Base-by-base conservation (phyloP, 163 green algal species). In the Volvox carteri region DNA sequence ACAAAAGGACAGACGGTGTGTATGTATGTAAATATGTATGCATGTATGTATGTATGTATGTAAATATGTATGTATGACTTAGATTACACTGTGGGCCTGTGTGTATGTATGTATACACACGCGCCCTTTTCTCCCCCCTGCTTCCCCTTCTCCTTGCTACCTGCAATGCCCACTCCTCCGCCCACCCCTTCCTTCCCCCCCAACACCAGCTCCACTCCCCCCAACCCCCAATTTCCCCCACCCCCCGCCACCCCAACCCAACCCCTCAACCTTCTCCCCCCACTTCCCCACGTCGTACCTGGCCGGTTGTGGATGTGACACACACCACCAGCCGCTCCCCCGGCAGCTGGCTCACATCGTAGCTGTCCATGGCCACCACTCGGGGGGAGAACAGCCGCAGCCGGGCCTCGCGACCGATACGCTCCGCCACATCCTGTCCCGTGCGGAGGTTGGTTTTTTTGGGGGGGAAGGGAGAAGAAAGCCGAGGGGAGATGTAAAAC, bases 371-470 rank as follows among this genome's bases (percentile, higher is more conserved):
- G 48, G 96, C 60, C 86, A 97, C 70, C 23, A 98, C 87, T 0
- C 84, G 48, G 0, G 93, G 86, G 0, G n/a, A 21, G 28, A 94
- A 97, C 48, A 96, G 87, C 42, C 96, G 91, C n/a, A 87, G 77
- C 44, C 83, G 73, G 2, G 95, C 96, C 87, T 99, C 97, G 1
- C 97, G 89, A 0, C 65, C 96, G 30, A 99, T 89, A 2, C 93
- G 93, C 90, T 99, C 97, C n/a, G 97, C 97, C 1, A 98, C 97
- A 91, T 99, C 97, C 96, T 85, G 67, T 33, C n/a, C n/a, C n/a
- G n/a, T n/a, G n/a, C n/a, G n/a, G 54, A 2, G 7, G 8, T 65
- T 65, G 5, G 54, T 4, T 19, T 25, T 65, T n/a, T 60, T 7
- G 21, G 35, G 35, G 6, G 33, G 33, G 28, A 52, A 50, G 33